A percentile compares a stretch with the other conserved stretches of the same genome.
phyloP scores from a whole-genome alignment of 2,329 filamentous ascomycete species.

The Fusarium subtropicale region DNA sequence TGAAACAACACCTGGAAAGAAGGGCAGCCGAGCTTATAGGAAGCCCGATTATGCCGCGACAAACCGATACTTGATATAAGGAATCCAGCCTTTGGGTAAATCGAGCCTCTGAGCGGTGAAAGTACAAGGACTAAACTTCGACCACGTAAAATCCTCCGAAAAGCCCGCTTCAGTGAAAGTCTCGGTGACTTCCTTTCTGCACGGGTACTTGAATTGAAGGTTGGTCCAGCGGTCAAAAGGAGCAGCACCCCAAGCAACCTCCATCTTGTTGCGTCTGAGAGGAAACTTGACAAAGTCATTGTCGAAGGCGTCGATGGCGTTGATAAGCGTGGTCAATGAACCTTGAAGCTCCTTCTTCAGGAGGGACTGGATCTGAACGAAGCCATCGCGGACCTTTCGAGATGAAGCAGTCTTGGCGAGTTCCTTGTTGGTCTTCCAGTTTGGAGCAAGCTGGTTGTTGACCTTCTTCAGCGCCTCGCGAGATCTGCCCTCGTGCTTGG shows the following conservation, averaged over 20 bases:
- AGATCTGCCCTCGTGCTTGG: conserved; percentile 13
- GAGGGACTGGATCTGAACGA: conserved; percentile 14
- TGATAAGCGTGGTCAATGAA: background rate
- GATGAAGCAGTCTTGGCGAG: conserved; percentile 19
- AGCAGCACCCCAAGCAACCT: conserved; percentile 20
- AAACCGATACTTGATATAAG: conserved; percentile 36
- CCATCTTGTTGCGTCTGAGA: conserved; percentile 24
- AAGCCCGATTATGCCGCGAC: conserved; percentile 1
- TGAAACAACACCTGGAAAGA: accelerated
- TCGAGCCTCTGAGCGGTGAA: conserved; percentile 25
- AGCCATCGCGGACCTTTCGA: conserved; percentile 32
- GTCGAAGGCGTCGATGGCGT: conserved; percentile 15
- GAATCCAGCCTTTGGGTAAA: conserved; percentile 29
- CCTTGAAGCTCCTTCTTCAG: conserved; percentile 16
- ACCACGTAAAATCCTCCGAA: conserved; percentile 23
- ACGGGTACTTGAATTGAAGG: conserved; percentile 35
- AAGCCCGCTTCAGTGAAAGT: conserved; percentile 22
- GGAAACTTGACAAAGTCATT: conserved; percentile 26
- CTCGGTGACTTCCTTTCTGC: conserved; percentile 14
- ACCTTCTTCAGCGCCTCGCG: conserved; percentile 3
- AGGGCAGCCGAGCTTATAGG: accelerated
- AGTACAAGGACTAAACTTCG: conserved; percentile 22
- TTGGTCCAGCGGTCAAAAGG: conserved; percentile 28
- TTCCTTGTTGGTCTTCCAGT: conserved; percentile 35
- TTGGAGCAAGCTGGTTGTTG: conserved; percentile 18